Evolutionary conservation across 768 basidiomycete genomes (phyloP), one percentile per base, ranked within the genome.

Genomic region (Podaxis mareebaensis): DNA sequence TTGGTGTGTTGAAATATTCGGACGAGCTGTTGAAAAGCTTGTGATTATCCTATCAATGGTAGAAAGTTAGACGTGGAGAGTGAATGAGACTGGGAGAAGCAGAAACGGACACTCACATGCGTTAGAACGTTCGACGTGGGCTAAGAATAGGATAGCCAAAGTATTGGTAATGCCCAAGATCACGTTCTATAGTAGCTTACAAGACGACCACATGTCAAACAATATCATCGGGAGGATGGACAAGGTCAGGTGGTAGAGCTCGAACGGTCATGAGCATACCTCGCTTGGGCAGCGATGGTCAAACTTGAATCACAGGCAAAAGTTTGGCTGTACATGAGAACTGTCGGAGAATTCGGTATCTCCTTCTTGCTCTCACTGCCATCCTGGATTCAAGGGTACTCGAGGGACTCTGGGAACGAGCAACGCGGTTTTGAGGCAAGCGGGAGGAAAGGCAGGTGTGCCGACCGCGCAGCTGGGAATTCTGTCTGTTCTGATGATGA

Each of bases 261-360:
- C 22, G 48, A 33, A 28, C 40, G 38, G 39, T 53, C 59, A 52
- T 26, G 48, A 24, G 36, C 22, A n/a, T 28, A 3, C 15, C 3
- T 26, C 8, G 6, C 48, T 53, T 49, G 26, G 12, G 30, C n/a
- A 2, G 30, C 30, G 13, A 13, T 28, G 1, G 4, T 39, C 49
- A 11, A 13, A 17, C 15, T 39, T 2, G 26, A 60, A 60, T 60
- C 59, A 60, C 59, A 52, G 30, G 59, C 20, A 60, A 60, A 26
- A 20, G 22, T 52, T 26, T 24, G 12, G 39, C 42, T 8, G 26
- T 56, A 17, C 39, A 56, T 56, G 54, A 56, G 54, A 56, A 56
- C n/a, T 13, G 36, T 39, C 10, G 39, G 38, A 24, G 38, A 22
- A 24, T 39, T 40, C 13, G 4, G 26, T 22, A 56, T 11, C 36